Evolutionary conservation across 306 rosid genomes (phyloP), one percentile per base, ranked within the genome.

Genomic region (Prunus persica): DNA sequence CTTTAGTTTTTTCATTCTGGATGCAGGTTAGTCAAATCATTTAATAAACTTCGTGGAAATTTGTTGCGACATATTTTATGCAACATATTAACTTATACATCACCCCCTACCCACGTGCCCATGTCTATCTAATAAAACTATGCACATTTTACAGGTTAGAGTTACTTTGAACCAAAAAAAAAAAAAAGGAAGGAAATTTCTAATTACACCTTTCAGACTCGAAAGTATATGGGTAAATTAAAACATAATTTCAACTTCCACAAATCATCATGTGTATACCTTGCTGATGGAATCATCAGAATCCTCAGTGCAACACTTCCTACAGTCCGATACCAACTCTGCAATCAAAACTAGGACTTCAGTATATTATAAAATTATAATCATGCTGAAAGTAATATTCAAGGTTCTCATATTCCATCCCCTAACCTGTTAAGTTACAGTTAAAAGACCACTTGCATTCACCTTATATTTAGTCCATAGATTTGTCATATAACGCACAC

Each of bases 241-340:
- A 38, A 50, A 43, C 16, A 16, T 74, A 12, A 38, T 54, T 54
- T 65, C 54, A 45, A 77, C 68, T 28, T 66, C 69, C 43, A 69
- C 15, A 73, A 69, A 56, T 65, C 20, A 72, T 22, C 54, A 62
- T n/a, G 41, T 22, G 14, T 24, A 74, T 81, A 94, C 98, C 98
- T 90, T 95, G 71, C 87, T 86, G 52, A 79, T 75, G 72, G 93
- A 92, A 78, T 95, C 97, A 78, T 89, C 65, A 65, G 96, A 95
- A 77, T 95, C 98, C 78, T 90, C 90, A 0, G 95, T 61, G 79
- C 98, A 95, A 78, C 98, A 95, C 81, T 90, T 90, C 56, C 84
- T 67, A 84, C 97, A 92, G 47, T 86, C 92, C 15, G 95, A 83
- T 67, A 92, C 90, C 89, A 92, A 73, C 51, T 90, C 98, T 94